Evolutionary conservation across 306 rosid species (phyloP), one percentile per base, ranked within the genome.

Genomic region (Vigna radiata): DNA sequence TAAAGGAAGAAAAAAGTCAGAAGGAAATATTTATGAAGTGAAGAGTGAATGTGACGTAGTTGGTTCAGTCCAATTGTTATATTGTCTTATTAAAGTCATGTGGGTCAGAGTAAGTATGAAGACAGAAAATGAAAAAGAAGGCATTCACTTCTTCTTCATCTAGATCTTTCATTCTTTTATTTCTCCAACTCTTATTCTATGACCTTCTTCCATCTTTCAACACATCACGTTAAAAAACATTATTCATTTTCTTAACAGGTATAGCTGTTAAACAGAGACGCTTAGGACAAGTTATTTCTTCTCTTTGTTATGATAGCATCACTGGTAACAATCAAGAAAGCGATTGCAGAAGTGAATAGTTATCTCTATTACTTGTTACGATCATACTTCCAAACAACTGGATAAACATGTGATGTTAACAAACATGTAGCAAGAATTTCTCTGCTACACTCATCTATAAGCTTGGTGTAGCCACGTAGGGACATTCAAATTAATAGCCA

Each of bases 91-190:
- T 82, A 59, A 19, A 12, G 67, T 68, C 79, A 73, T 7, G 75
- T 78, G 85, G 90, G 86, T 39, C 85, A 73, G 1, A 1, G 83
- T 65, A 79, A 73, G 78, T 18, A 54, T 66, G 60, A 44, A 52
- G 25, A 70, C 48, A 70, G 67, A 76, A 74, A 78, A 68, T 79
- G 89, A 89, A 52, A 72, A 87, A 50, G 80, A 84, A 78, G 36
- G 59, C 16, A 4, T 65, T 4, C 52, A 25, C 65, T 50, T 79
- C 3, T 75, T 77, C 73, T 19, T 52, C 58, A 33, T 69, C 78
- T 66, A 11, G 29, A 44, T 48, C 47, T 76, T 59, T 36, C 54
- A 44, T 47, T 18, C 19, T 18, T 33, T 9, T 8, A 41, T 9
- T 46, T 69, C 48, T n/a, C 52, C 80, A 36, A 50, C 72, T 76